Evolutionary conservation across 768 basidiomycete genomes (phyloP).

Genomic region (Kwoniella dendrophila): DNA sequence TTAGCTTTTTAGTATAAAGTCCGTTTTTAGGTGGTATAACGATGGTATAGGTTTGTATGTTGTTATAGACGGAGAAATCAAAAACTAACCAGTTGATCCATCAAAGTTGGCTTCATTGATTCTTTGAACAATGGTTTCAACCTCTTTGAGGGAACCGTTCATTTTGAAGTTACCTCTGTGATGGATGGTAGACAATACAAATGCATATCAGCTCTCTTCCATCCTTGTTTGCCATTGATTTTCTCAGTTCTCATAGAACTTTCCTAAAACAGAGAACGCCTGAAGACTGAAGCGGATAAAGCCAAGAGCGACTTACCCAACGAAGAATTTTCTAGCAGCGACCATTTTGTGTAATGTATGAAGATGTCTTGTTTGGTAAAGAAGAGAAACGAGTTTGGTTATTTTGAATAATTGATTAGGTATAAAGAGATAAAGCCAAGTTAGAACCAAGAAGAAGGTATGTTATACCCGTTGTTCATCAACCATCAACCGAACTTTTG

Average conservation of each 20-base stretch:
- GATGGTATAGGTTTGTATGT: not conserved
- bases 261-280: not conserved
- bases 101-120: conserved; percentile 82
- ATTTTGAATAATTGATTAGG: not conserved
- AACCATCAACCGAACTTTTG: no score
- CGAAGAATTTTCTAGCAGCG: conserved; percentile 25
- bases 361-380: not conserved
- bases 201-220: not conserved
- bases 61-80: conserved; percentile 40
- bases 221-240: not conserved
- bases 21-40: not conserved
- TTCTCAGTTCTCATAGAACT: not conserved
- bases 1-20: no score
- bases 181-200: not conserved
- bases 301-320: conserved; percentile 17
- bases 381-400: not conserved
- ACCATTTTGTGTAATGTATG: conserved; percentile 21
- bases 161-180: conserved; percentile 97
- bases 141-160: conserved; percentile 72
- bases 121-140: conserved; percentile 66
- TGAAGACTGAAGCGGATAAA: not conserved
- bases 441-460: not conserved
- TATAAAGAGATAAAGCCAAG: not conserved
- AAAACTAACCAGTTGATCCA: conserved; percentile 75
- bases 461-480: not conserved